Base-by-base conservation (phyloP, 2,329 filamentous ascomycete species). In the Verticillium isaacii region DNA sequence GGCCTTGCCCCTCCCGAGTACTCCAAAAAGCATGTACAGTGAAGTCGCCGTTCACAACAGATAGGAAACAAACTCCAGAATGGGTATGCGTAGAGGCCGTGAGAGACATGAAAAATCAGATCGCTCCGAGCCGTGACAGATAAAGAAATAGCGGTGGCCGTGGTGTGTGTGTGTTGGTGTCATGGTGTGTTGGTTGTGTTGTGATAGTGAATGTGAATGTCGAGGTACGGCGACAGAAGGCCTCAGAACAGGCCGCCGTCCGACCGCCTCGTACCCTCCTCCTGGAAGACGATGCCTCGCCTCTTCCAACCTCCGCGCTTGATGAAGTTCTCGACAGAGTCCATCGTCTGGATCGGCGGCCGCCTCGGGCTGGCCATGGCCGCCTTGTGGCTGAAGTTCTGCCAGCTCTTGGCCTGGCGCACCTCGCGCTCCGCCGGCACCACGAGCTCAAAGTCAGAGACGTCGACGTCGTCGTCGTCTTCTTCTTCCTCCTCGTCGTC, bases 231-330 rank as follows among this genome's bases (percentile, higher is more conserved):
- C 7, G 19, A 25, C 12, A 5, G 23, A 9, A n/a, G 8, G 19
- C 45, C 57, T 62, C 32, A 64, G 57, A 65, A 67, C 57, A 67
- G 61, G 52, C 62, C 60, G 41, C 64, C 62, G 54, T 66, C 65
- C 25, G 66, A 60, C 12, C 62, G 61, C 19, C 64, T 59, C 36
- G 32, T 54, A 36, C 75, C 74, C 32, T 76, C 69, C 36, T 70
- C 65, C 61, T 74, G 68, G 61, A 79, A 78, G 69, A 78, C 70
- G 52, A 79, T 73, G 58, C 76, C 77, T 14, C 75, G 70, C 60
- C 77, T 71, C 72, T 79, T 79, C 77, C 77, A 79, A 37, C 77
- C 76, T 41, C 76, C 75, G 17, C 75, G 74, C 70, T 77, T 77
- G 65, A 77, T 71, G 39, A 77, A 76, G 66, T 78, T 71, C 57